Conservation (phyloP, 2,329 filamentous ascomycete genomes). For the Ploettnerulaceae sp. region DNA sequence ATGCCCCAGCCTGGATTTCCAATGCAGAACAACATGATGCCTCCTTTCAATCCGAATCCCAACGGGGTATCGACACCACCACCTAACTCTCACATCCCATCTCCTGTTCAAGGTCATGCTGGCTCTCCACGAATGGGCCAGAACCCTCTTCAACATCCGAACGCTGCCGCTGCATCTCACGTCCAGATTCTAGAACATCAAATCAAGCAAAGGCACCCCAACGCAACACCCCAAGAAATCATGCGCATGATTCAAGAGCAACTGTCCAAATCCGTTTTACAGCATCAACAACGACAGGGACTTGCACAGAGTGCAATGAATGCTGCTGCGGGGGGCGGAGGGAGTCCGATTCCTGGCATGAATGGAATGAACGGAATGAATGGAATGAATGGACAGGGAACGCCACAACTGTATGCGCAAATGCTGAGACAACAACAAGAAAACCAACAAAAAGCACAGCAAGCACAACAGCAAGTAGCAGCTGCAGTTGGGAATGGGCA, state of each 20-base stretch:
- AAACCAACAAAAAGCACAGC: slow-evolving; percentile 42
- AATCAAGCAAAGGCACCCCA: slow-evolving; percentile 27
- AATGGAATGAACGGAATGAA: slow-evolving; percentile 26
- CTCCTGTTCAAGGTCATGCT: slow-evolving; percentile 24
- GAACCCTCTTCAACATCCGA: slow-evolving; percentile 11
- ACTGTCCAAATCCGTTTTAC: slow-evolving; percentile 18
- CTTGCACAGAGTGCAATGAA: slow-evolving; percentile 48
- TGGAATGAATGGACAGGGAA: slow-evolving; percentile 32
- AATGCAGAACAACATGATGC: slow-evolving; percentile 43
- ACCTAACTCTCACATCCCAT: slow-evolving; percentile 21
- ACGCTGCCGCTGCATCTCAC: slow-evolving; percentile 4
- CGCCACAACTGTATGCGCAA: slow-evolving; percentile 46
- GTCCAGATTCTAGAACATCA: slow-evolving; percentile 23
- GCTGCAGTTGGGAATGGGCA: slow-evolving; percentile 14
- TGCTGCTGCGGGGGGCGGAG: slow-evolving; percentile 38
- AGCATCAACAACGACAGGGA: slow-evolving; percentile 38
- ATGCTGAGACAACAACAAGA: slow-evolving; percentile 49
- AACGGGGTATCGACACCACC: slow-evolving; percentile 43
- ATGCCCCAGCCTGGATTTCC: slow-evolving; percentile 30
- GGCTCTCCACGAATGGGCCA: slow-evolving; percentile 30
- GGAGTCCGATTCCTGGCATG: slow-evolving; percentile 17
- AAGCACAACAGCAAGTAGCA: slow-evolving; percentile 29
- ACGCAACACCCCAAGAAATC: slow-evolving; percentile 48
- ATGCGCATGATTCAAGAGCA: slow-evolving; percentile 46
- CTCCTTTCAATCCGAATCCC: slow-evolving; percentile 45